These are phyloP conservation scores for Chytriomyces sp. DNA, from an alignment of 192 early-diverging fungal species.

Conservation along the genomic window DNA sequence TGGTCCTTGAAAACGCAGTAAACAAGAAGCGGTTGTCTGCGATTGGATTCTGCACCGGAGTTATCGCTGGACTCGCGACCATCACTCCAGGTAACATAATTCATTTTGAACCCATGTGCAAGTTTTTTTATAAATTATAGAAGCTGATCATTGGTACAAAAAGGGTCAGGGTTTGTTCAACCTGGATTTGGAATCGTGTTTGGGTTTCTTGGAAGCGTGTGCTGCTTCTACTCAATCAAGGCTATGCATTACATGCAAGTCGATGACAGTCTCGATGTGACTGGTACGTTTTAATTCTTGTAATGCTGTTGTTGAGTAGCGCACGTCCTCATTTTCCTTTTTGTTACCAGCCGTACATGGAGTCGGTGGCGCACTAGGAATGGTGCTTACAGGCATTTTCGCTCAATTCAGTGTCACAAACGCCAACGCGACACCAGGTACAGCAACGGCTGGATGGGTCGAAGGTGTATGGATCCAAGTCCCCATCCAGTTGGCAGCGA, in stretches of 20 bases:
- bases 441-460: conserved; percentile 75
- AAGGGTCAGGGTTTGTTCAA: conserved; percentile 74
- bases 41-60: conserved; percentile 85
- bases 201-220: conserved; percentile 62
- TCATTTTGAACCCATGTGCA: conserved; percentile 54
- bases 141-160: conserved; percentile 68
- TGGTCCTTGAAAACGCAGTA: conserved; percentile 60
- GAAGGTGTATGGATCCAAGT: conserved; percentile 80
- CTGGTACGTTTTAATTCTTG: not conserved
- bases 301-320: not conserved
- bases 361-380: conserved; percentile 75
- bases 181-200: conserved; percentile 77
- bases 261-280: conserved; percentile 60
- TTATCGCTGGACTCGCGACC: conserved; percentile 80
- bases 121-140: conserved; percentile 70
- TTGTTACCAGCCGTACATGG: conserved; percentile 63
- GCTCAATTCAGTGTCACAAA: conserved; percentile 75
- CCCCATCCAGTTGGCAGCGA: conserved; percentile 73
- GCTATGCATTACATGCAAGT: conserved; percentile 71
- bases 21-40: conserved; percentile 75
- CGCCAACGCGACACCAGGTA: conserved; percentile 57
- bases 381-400: conserved; percentile 90
- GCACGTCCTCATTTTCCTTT: conserved; percentile 49
- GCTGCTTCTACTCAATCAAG: conserved; percentile 25
- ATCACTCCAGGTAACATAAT: conserved; percentile 73